Evolutionary conservation across 2,329 filamentous ascomycete species (phyloP).

Genomic region (Xylaria sp.): DNA sequence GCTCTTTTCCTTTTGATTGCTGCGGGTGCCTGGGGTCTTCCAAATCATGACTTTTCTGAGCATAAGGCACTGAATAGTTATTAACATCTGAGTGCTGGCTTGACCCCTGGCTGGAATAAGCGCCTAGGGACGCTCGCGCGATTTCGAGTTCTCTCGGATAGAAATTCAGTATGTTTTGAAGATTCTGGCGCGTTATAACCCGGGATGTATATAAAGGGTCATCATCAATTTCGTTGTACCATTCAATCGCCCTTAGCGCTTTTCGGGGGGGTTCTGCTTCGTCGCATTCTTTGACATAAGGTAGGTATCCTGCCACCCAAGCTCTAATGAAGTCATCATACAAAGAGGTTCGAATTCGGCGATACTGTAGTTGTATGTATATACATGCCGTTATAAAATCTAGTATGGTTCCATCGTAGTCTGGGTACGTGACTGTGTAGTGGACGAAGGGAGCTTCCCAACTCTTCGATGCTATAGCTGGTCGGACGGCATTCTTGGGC

Average conservation of each 20-base stretch:
- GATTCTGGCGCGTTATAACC: slow-evolving; percentile 48
- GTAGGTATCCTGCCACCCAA: slow-evolving; percentile 48
- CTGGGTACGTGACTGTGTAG: slow-evolving; percentile 47
- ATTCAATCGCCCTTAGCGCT: slow-evolving; percentile 47
- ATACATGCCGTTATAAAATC: slow-evolving; percentile 50
- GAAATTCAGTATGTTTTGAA: slow-evolving; percentile 44
- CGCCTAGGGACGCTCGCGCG: slow-evolving; percentile 30
- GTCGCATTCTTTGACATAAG: slow-evolving; percentile 48
- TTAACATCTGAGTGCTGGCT: slow-evolving; percentile 1
- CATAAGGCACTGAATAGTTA: slow-evolving; percentile 2
- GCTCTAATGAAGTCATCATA: slow-evolving; percentile 53
- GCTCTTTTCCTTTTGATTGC: slow-evolving; percentile 2
- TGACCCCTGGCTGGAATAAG: slow-evolving; percentile 19
- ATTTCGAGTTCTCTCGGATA: slow-evolving; percentile 45
- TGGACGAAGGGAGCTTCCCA: slow-evolving; percentile 44
- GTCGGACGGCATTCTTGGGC: slow-evolving; percentile 5
- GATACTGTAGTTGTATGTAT: slow-evolving; percentile 46
- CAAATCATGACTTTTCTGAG: neutral
- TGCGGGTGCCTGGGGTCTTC: neutral
- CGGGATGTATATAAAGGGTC: slow-evolving; percentile 44
- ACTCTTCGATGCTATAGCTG: slow-evolving; percentile 13
- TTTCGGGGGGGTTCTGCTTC: slow-evolving; percentile 38
- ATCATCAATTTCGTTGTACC: slow-evolving; percentile 51
- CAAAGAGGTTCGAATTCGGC: slow-evolving; percentile 45
- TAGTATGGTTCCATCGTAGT: slow-evolving; percentile 45